A percentile compares a stretch with the other conserved stretches of the same genome.
Evolutionary conservation across 495 filamentous ascomycete genomes (phyloP).

Genomic region (Bathelium albidoporum): DNA sequence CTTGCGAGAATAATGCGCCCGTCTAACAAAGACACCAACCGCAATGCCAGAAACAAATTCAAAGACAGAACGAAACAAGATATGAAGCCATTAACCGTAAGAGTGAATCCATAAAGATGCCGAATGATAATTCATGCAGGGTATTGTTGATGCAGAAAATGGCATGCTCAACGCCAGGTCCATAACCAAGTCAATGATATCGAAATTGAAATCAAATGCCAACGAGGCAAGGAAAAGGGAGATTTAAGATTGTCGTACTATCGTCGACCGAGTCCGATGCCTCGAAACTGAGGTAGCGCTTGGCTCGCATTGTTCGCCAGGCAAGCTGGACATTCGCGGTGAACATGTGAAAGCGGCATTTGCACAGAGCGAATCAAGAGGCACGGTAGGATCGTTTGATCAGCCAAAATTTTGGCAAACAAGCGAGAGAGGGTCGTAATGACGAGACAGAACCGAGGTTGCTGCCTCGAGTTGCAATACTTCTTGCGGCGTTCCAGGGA

Average conservation of each 20-base stretch:
- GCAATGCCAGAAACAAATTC: neutral
- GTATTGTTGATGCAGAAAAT: neutral
- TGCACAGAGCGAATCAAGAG: no score
- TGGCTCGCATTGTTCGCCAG: no score
- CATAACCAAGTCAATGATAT: neutral
- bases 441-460: neutral
- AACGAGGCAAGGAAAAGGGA: neutral
- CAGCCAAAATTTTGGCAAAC: no score
- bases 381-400: no score
- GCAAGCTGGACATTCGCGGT: no score
- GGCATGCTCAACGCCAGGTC: neutral
- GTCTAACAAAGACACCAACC: neutral
- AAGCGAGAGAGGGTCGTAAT: neutral
- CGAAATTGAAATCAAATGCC: neutral
- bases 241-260: no score
- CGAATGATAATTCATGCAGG: neutral
- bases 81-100: neutral
- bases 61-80: neutral
- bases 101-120: neutral
- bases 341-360: no score
- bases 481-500: neutral
- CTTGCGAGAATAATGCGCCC: slow-evolving; percentile 1
- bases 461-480: no score
- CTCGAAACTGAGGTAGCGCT: neutral
- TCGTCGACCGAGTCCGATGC: neutral